Evolutionary conservation across 202 grass and related monocot species (phyloP), one percentile per base, ranked within the genome.

Genomic region (Miscanthus sacchariflorus): DNA sequence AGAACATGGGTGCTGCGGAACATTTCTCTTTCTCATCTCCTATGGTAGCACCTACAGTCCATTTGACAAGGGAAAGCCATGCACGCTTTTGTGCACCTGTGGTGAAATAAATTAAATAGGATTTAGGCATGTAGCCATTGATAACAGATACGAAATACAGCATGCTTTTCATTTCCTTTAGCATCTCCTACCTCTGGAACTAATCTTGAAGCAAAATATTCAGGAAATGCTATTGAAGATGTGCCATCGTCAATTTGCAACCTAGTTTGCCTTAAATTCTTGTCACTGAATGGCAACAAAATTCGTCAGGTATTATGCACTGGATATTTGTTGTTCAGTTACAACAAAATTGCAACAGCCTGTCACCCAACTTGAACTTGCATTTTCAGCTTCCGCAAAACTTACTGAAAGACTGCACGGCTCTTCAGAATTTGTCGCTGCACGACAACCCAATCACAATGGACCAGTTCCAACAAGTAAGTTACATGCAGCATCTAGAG

Each of bases 161-260:
- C 10, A 24, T 74, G 18, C 2, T 80, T 84, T 84, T 81, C 61
- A 46, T 66, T 50, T 81, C 33, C 12, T 49, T 39, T 71, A 65
- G 23, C 30, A 72, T 42, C 54, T 4, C 28, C 49, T 85, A 64
- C 28, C 42, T 36, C 7, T 69, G 27, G 40, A 59, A 77, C 68
- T 78, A 67, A 85, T 61, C 43, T 68, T 81, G 61, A 85, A 77
- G 27, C 23, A 77, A 90, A 77, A 81, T 85, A 80, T 92, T 58
- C 92, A 99, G 94, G 89, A 85, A 99, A 99, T 86, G 84, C 59
- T 68, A 88, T 96, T 40, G 91, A 99, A 89, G 89, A 92, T 18
- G 59, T 99, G 39, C 92, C 94, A 15, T 78, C 86, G 9, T 93
- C 94, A 74, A 87, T 96, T 81, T 96, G 92, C 88, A 93, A 91